Percentiles rank a stretch among this genome's conserved stretches.
These are phyloP conservation scores for Amylocystis lapponica DNA, from an alignment of 768 basidiomycete genomes.

Conservation along the genomic window DNA sequence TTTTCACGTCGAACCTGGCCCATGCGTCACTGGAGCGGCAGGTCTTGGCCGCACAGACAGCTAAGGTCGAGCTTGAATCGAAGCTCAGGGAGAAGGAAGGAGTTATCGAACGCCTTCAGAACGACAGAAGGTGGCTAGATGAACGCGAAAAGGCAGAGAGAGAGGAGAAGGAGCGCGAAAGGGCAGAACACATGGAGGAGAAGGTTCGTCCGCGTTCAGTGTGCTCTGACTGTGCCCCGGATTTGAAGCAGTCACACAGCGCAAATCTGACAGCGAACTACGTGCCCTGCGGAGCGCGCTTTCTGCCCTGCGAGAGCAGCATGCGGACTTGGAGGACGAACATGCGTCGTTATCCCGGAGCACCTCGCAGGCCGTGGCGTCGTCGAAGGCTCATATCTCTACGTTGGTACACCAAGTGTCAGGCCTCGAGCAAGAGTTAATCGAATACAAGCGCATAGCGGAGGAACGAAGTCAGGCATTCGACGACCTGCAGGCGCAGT, in stretches of 20 bases:
- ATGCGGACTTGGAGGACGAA: constrained; percentile 56
- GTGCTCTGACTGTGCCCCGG: neutral
- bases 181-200: constrained; percentile 44
- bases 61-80: constrained; percentile 59
- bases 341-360: constrained; percentile 43
- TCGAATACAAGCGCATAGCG: constrained; percentile 34
- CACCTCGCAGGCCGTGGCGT: constrained; percentile 42
- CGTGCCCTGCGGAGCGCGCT: constrained; percentile 45
- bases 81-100: constrained; percentile 63
- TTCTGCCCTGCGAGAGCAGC: constrained; percentile 46
- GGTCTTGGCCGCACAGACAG: constrained; percentile 53
- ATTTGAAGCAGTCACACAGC: constrained; percentile 28
- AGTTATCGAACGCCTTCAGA: constrained; percentile 58
- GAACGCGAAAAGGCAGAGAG: constrained; percentile 66
- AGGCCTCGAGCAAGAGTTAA: constrained; percentile 44
- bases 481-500: constrained; percentile 39
- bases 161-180: constrained; percentile 59
- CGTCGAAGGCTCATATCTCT: constrained; percentile 47
- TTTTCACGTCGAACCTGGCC: constrained; percentile 55
- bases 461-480: constrained; percentile 36
- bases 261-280: constrained; percentile 44
- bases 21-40: constrained; percentile 66
- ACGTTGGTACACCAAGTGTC: constrained; percentile 41
- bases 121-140: constrained; percentile 62
- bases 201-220: constrained; percentile 42